Evolutionary conservation across 2,329 filamentous ascomycete species (phyloP), one percentile per base, ranked within the genome.

Genomic region (Colletotrichum plurivorum): DNA sequence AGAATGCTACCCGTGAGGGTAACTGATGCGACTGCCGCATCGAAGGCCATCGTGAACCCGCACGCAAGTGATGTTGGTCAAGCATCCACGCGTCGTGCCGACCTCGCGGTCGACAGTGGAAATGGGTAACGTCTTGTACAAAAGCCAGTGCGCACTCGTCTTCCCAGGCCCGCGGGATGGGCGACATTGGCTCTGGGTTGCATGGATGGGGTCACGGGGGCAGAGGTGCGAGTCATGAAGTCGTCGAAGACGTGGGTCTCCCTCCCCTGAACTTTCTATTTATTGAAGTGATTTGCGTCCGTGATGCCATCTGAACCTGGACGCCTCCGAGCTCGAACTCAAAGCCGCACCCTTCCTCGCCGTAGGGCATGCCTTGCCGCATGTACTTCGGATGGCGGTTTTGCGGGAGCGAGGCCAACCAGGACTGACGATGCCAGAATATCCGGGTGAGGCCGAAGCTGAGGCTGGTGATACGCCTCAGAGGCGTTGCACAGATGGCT

Each of bases 41-140:
- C 67, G 45, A 69, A 69, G 56, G 56, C 51, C 67, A 69, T 69
- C 63, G 67, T 61, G 67, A 69, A 61, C 67, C 67, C 62, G 62
- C 67, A 69, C 67, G 67, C 56, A 55, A 52, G 48, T 46, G 45
- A 67, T 53, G 56, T 57, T 69, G 62, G 56, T 56, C 67, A 18
- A 43, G 31, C 54, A 67, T 61, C 48, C 48, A 43, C 62, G 45
- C 62, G 67, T 36, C 52, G 53, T 49, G 46, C 22, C 61, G 18
- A 41, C 63, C 36, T 67, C 49, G 43, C 43, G 43, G 22, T 36
- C 18, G 18, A 46, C 20, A 22, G 41, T 51, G 65, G 67, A 61
- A 61, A 69, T 61, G 62, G 67, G 62, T 67, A 66, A 27, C 55
- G 39, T 69, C 67, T 69, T 69, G 67, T 69, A 69, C 51, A 16